phyloP scores from a whole-genome alignment of 2,329 filamentous ascomycete genomes.

The Botrytis cinerea region DNA sequence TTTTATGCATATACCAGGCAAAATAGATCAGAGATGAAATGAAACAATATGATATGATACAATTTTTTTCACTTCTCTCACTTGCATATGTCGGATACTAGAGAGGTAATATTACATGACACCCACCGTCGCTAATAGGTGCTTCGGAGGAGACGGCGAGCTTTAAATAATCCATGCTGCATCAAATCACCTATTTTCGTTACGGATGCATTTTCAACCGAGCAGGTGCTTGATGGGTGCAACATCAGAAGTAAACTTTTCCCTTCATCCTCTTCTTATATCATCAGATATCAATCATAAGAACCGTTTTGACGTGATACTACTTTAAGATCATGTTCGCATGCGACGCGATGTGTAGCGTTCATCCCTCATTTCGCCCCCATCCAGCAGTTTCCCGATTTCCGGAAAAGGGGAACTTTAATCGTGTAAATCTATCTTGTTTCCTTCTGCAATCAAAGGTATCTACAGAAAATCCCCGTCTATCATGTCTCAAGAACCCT shows the following conservation, averaged over 20 bases:
- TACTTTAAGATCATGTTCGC: conserved; percentile 19
- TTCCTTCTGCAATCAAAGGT: not conserved
- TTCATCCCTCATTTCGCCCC: conserved; percentile 1
- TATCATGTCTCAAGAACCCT: not conserved
- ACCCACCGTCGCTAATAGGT: not conserved
- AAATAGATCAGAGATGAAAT: not conserved
- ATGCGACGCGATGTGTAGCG: conserved; percentile 1
- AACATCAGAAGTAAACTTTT: conserved; percentile 1
- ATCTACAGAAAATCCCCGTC: not conserved
- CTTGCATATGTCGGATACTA: not conserved
- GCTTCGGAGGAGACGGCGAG: not conserved
- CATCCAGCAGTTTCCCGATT: not conserved
- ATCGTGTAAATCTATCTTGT: not conserved
- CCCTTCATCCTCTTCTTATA: not conserved
- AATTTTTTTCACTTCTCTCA: not conserved
- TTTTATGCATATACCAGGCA: not conserved
- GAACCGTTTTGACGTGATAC: conserved; percentile 7
- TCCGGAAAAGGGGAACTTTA: not conserved
- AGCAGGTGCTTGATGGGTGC: not conserved
- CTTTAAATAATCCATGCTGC: conserved; percentile 14
- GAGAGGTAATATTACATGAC: not conserved
- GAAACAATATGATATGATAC: not conserved
- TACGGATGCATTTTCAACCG: not conserved
- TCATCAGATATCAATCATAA: conserved; percentile 10
- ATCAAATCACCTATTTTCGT: conserved; percentile 7